Evolutionary conservation across 2,329 filamentous ascomycete genomes (phyloP).

Genomic region (Fusarium chlamydosporum): DNA sequence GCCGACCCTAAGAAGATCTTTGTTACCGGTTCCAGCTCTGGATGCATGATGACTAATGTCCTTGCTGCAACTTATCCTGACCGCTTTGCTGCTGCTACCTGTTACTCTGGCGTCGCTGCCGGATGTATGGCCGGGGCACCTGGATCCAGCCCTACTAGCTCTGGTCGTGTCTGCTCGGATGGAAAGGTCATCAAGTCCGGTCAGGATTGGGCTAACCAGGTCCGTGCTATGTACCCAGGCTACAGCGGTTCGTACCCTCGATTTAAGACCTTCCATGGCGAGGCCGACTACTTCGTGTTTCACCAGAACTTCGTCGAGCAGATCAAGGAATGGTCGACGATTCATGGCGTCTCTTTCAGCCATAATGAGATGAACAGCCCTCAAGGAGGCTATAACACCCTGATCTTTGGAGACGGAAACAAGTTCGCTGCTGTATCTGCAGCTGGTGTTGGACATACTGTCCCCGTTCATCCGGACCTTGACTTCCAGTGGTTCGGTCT

Average conservation of each 20-base stretch:
- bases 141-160: conserved; percentile 15
- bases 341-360: conserved; percentile 8
- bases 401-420: conserved; percentile 15
- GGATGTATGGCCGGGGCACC: conserved; percentile 20
- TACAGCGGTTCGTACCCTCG: conserved; percentile 9
- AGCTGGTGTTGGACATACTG: conserved; percentile 16
- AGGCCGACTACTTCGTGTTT: conserved; percentile 9
- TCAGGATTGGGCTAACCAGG: conserved; percentile 17
- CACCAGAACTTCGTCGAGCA: conserved; percentile 26
- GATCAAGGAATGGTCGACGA: conserved; percentile 19
- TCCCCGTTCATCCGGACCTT: conserved; percentile 8
- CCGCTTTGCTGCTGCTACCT: conserved; percentile 15
- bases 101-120: conserved; percentile 20
- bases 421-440: conserved; percentile 20
- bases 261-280: conserved; percentile 19
- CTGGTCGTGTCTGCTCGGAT: conserved; percentile 14
- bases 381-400: conserved; percentile 5
- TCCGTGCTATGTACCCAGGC: conserved; percentile 11
- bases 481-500: conserved; percentile 28
- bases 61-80: conserved; percentile 21
- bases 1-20: conserved; percentile 14
- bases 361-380: neutral
- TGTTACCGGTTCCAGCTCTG: conserved; percentile 18
- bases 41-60: conserved; percentile 29
- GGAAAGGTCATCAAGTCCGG: conserved; percentile 9